These are phyloP conservation scores for Penicillium ochrochloron DNA, from an alignment of 495 filamentous ascomycete species.

Conservation along the genomic window DNA sequence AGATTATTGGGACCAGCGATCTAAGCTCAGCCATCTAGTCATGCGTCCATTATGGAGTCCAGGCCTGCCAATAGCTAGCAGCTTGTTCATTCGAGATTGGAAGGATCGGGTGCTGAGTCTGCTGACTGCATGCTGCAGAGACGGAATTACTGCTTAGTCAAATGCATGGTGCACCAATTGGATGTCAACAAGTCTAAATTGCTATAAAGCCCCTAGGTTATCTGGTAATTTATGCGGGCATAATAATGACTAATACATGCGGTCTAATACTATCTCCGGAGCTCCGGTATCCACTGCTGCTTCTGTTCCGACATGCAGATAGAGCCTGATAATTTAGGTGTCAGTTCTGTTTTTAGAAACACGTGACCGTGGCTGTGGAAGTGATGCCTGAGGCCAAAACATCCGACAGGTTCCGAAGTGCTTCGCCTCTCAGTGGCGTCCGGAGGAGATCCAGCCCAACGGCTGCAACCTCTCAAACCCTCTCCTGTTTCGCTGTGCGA, in stretches of 20 bases:
- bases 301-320: too few species aligned
- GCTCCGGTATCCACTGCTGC: too few species aligned
- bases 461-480: neutral
- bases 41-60: neutral
- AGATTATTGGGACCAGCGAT: neutral
- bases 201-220: too few species aligned
- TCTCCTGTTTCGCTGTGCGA: neutral
- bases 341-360: conserved; percentile 17
- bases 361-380: conserved; percentile 10
- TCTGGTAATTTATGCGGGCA: too few species aligned
- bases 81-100: conserved; percentile 20
- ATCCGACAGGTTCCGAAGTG: conserved; percentile 6
- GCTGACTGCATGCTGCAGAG: conserved; percentile 16
- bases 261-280: too few species aligned
- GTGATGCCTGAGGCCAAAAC: conserved; percentile 8
- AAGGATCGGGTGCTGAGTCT: conserved; percentile 4
- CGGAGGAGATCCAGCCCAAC: conserved; percentile 6
- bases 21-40: neutral
- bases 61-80: neutral
- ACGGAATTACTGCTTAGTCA: too few species aligned
- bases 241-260: too few species aligned
- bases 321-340: neutral
- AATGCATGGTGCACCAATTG: too few species aligned
- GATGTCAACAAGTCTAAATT: too few species aligned
- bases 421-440: conserved; percentile 17